Evolutionary conservation across 2,329 filamentous ascomycete species (phyloP), one percentile per base, ranked within the genome.

Genomic region (Xylariomycetidae sp.): DNA sequence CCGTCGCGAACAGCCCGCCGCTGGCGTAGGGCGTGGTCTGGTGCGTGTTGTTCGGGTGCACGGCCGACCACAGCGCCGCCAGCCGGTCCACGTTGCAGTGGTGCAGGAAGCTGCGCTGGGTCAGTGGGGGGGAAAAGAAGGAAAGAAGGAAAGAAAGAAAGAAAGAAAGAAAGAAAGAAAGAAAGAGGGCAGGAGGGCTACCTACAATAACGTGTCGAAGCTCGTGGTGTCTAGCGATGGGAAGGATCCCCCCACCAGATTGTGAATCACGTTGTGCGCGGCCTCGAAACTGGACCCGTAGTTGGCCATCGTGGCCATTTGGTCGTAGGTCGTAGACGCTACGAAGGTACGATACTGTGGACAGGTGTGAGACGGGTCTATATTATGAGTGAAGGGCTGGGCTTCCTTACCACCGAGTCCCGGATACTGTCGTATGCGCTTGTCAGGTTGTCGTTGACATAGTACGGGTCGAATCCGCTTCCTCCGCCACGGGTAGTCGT

Each of bases 71-170:
- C 35, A 71, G 53, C 2, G 72, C 68, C 39, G 75, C 71, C 10
- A 81, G 63, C 13, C 77, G 68, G 48, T 82, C 76, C 34, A 82
- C 61, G 49, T 82, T 78, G 44, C 65, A 57, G 57, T 72, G 67
- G 40, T 72, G 68, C 7, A 72, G 60, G 61, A 67, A 65, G 40
- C 65, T 68, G 35, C 10, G n/a, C n/a, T n/a, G n/a, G n/a, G n/a
- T n/a, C n/a, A n/a, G n/a, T n/a, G n/a, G n/a, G n/a, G n/a, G n/a
- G n/a, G n/a, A n/a, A n/a, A n/a, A n/a, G n/a, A n/a, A n/a, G n/a
- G n/a, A n/a, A n/a, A n/a, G n/a, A n/a, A n/a, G n/a, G n/a, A n/a
- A n/a, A n/a, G n/a, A n/a, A n/a, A n/a, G n/a, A n/a, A n/a, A n/a
- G n/a, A n/a, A n/a, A n/a, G n/a, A n/a, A n/a, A n/a, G n/a, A n/a